phyloP scores from a whole-genome alignment of 345 rosid species.

The Excoecaria agallocha region DNA sequence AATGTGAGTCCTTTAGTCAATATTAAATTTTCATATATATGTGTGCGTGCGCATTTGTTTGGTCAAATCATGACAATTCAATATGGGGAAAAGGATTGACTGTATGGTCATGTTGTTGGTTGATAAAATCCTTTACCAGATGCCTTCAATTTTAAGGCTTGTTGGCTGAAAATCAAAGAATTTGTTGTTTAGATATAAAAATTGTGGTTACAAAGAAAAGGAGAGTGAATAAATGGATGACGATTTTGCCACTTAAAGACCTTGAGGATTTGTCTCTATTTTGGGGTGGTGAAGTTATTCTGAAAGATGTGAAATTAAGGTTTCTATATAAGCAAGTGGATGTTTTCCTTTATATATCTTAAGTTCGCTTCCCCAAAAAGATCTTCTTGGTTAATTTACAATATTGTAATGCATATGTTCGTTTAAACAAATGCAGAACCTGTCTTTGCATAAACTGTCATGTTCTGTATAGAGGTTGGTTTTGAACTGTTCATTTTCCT shows the following conservation, averaged over 20 bases:
- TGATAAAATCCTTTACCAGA: neutral
- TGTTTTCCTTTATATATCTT: neutral
- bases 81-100: neutral
- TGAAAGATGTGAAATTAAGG: neutral
- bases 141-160: neutral
- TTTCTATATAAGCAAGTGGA: neutral
- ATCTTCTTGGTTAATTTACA: neutral
- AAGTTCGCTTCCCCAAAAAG: no score
- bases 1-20: conserved; percentile 56
- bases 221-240: neutral
- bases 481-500: neutral
- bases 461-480: neutral
- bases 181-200: neutral
- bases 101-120: neutral
- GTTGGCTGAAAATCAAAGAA: neutral
- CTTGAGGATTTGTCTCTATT: neutral
- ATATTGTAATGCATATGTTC: neutral
- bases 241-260: neutral
- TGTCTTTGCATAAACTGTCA: neutral
- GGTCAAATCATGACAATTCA: neutral
- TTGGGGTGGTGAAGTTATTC: neutral
- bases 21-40: neutral
- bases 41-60: neutral
- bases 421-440: neutral
- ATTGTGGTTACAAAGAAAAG: neutral